Percentiles rank a stretch among this genome's conserved stretches.
phyloP scores from a whole-genome alignment of 2,329 filamentous ascomycete genomes.

The Aspergillus tanneri region DNA sequence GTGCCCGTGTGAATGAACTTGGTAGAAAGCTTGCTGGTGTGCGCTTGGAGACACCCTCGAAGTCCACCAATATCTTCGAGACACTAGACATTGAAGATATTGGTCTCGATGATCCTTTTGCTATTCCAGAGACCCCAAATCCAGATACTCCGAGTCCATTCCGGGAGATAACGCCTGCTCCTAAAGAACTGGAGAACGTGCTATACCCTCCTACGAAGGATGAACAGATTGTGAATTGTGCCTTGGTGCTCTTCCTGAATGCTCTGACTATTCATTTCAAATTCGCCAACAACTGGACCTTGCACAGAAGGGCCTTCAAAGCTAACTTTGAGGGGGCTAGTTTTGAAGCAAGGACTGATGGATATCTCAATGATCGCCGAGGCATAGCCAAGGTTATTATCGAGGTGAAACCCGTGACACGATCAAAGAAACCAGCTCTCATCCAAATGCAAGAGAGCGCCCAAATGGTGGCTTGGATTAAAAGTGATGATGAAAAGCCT shows the following conservation, averaged over 20 bases:
- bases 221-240: conserved; percentile 23
- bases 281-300: conserved; percentile 12
- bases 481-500: conserved; percentile 3
- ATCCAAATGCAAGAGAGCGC: conserved; percentile 20
- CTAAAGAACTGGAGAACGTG: conserved; percentile 9
- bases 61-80: too few species aligned
- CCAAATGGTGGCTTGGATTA: conserved; percentile 19
- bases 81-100: too few species aligned
- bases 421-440: background rate
- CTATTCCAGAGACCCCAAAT: too few species aligned
- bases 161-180: conserved; percentile 5
- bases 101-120: too few species aligned
- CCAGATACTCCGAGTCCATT: too few species aligned
- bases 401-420: conserved; percentile 15
- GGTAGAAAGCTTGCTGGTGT: too few species aligned
- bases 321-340: conserved; percentile 10
- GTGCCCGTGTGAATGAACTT: background rate
- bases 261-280: conserved; percentile 14
- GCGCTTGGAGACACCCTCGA: too few species aligned
- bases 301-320: conserved; percentile 14
- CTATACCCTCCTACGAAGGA: conserved; percentile 17
- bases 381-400: conserved; percentile 9
- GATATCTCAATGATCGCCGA: conserved; percentile 15
- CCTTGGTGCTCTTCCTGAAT: conserved; percentile 18
- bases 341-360: conserved; percentile 20